Percentiles rank a stretch among this genome's conserved stretches.
Conservation (phyloP, 1,284 basidiomycete species). For the Marasmius tenuissimus region DNA sequence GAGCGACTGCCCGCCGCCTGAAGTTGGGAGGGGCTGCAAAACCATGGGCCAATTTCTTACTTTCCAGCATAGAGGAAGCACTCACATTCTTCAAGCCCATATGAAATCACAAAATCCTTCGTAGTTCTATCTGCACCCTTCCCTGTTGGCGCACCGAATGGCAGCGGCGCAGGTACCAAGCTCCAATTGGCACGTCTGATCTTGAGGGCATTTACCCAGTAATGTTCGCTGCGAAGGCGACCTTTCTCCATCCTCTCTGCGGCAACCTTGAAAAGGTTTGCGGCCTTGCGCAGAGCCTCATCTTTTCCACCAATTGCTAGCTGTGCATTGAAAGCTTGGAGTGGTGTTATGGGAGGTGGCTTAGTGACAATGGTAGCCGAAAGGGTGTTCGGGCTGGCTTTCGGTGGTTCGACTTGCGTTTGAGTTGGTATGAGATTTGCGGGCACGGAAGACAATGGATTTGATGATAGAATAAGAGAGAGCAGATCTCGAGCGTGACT, state of each 20-base stretch:
- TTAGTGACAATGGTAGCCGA: constrained; percentile 67
- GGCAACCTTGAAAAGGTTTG: constrained; percentile 65
- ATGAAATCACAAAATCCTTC: constrained; percentile 76
- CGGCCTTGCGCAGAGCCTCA: constrained; percentile 69
- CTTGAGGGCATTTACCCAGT: constrained; percentile 78
- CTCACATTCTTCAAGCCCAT: constrained; percentile 75
- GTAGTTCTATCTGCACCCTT: constrained; percentile 76
- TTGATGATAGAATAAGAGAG: constrained; percentile 49
- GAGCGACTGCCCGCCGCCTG: constrained; percentile 66
- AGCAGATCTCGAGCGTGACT: constrained; percentile 70
- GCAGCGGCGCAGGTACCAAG: constrained; percentile 72
- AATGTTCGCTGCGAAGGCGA: constrained; percentile 60
- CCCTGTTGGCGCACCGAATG: constrained; percentile 62
- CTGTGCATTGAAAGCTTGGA: constrained; percentile 75
- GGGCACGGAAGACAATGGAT: constrained; percentile 21
- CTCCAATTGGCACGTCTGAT: constrained; percentile 76
- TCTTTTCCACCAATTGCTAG: constrained; percentile 76
- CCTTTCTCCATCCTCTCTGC: constrained; percentile 67
- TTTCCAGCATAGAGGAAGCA: constrained; percentile 20
- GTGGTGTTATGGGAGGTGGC: constrained; percentile 60
- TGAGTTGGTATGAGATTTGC: constrained; percentile 20
- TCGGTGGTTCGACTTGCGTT: constrained; percentile 22
- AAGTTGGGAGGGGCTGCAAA: constrained; percentile 59
- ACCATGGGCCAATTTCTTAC: constrained; percentile 11
- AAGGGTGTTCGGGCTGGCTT: constrained; percentile 40